A percentile compares a stretch with the other conserved stretches of the same genome.
These are phyloP conservation scores for Trametes versicolor DNA, from an alignment of 1,284 basidiomycete genomes.

Conservation along the genomic window DNA sequence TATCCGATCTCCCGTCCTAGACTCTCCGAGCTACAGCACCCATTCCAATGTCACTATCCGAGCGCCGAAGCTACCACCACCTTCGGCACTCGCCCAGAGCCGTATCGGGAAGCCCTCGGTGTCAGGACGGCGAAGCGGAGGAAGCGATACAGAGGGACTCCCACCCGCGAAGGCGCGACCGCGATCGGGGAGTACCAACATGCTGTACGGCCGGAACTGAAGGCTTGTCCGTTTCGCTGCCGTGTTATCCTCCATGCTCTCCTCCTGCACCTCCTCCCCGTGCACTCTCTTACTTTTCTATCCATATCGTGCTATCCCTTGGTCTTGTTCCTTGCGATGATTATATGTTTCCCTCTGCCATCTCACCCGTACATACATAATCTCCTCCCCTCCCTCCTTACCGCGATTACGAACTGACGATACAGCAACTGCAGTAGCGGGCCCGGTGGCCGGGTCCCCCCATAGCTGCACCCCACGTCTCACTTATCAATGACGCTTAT, in stretches of 20 bases:
- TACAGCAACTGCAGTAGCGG: slow-evolving; percentile 29
- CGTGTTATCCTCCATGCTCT: slow-evolving; percentile 15
- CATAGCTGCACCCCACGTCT: slow-evolving; percentile 35
- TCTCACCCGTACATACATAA: slow-evolving; percentile 25
- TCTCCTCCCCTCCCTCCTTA: slow-evolving; percentile 24
- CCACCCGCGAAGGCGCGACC: slow-evolving; percentile 33
- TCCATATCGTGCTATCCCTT: background rate
- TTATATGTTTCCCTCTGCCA: slow-evolving; percentile 12
- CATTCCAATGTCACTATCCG: slow-evolving; percentile 64
- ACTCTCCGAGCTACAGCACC: slow-evolving; percentile 40
- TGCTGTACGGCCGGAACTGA: slow-evolving; percentile 30
- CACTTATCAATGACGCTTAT: slow-evolving; percentile 35
- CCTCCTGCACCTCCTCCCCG: slow-evolving; percentile 5
- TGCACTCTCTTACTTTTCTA: slow-evolving; percentile 1
- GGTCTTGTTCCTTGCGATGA: slow-evolving; percentile 26
- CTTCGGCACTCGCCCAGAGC: slow-evolving; percentile 60
- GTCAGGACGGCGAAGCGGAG: slow-evolving; percentile 59
- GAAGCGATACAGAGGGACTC: slow-evolving; percentile 37
- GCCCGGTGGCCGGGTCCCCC: slow-evolving; percentile 21
- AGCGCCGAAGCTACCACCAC: slow-evolving; percentile 52
- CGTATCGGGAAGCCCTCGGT: slow-evolving; percentile 65
- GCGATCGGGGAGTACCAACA: slow-evolving; percentile 37
- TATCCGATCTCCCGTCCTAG: slow-evolving; percentile 38
- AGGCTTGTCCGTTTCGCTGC: slow-evolving; percentile 18
- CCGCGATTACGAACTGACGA: slow-evolving; percentile 39